phyloP scores from a whole-genome alignment of 768 basidiomycete genomes.

The Termitomyces eurrhizus region DNA sequence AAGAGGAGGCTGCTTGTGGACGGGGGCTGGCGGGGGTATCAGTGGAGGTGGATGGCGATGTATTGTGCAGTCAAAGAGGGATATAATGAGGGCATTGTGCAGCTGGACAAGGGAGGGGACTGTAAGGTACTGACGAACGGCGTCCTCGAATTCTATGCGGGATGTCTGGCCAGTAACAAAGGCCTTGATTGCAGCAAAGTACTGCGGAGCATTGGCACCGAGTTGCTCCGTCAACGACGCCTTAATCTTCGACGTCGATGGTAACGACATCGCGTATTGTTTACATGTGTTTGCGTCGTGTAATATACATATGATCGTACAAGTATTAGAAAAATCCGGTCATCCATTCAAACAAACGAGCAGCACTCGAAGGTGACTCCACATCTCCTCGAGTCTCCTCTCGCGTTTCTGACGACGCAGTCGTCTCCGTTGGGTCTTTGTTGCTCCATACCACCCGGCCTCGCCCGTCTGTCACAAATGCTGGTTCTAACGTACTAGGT shows the following conservation, averaged over 20 bases:
- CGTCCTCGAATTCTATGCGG: conserved; percentile 72
- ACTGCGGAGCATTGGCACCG: conserved; percentile 54
- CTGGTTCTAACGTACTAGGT: conserved; percentile 29
- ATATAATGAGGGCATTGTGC: conserved; percentile 82
- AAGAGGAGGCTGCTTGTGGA: conserved; percentile 60
- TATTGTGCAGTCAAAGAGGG: conserved; percentile 72
- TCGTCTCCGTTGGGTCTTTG: conserved; percentile 13
- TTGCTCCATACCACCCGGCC: conserved; percentile 52
- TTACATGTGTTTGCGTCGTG: conserved; percentile 8
- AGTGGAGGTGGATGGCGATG: conserved; percentile 18
- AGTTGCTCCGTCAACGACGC: conserved; percentile 58
- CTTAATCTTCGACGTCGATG: conserved; percentile 72
- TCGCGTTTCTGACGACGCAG: conserved; percentile 1
- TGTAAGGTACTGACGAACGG: conserved; percentile 58
- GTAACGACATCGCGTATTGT: conserved; percentile 55
- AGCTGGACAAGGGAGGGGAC: conserved; percentile 66
- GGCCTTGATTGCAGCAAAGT: conserved; percentile 60
- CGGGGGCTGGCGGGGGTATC: conserved; percentile 18
- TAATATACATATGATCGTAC: not conserved
- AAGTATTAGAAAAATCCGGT: conserved; percentile 15
- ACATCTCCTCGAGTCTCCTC: conserved; percentile 14
- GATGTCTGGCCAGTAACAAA: conserved; percentile 70
- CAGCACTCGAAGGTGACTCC: conserved; percentile 1
- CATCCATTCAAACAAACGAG: conserved; percentile 25
- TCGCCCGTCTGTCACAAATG: conserved; percentile 62